These are phyloP conservation scores for Zancudomyces culisetae DNA, from an alignment of 371 early-diverging fungal genomes.

Conservation along the genomic window DNA sequence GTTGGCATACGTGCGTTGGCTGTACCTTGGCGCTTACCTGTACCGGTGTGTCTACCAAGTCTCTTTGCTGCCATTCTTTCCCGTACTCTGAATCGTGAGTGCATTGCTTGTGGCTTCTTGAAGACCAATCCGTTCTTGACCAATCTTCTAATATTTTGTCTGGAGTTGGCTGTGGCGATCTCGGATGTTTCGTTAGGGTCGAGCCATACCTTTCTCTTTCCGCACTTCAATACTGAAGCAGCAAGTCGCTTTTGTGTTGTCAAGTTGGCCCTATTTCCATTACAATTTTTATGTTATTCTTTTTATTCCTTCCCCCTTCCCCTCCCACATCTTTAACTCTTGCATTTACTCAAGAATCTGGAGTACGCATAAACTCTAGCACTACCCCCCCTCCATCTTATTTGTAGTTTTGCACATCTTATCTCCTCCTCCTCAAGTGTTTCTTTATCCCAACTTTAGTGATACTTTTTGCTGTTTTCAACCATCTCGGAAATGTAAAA, in stretches of 20 bases:
- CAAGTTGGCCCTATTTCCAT: constrained; percentile 73
- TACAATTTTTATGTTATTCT: too few relatives aligned
- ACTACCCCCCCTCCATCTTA: too few relatives aligned
- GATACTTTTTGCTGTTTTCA: too few relatives aligned
- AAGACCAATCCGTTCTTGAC: constrained; percentile 93
- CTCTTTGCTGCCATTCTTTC: constrained; percentile 87
- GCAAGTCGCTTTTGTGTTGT: constrained; percentile 91
- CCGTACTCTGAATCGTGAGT: constrained; percentile 93
- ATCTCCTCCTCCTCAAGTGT: too few relatives aligned
- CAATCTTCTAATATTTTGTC: constrained; percentile 92
- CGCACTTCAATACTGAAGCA: constrained; percentile 95
- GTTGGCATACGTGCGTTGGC: constrained; percentile 98
- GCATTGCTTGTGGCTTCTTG: constrained; percentile 82
- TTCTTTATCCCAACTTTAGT: too few relatives aligned
- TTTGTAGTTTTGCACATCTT: too few relatives aligned
- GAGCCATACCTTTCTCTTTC: constrained; percentile 98
- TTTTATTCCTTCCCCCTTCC: too few relatives aligned
- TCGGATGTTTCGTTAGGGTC: constrained; percentile 96
- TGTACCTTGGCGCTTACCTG: constrained; percentile 97
- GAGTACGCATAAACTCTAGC: too few relatives aligned
- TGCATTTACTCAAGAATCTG: too few relatives aligned
- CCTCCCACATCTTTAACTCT: too few relatives aligned
- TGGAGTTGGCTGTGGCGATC: constrained; percentile 94
- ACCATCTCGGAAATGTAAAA: too few relatives aligned
- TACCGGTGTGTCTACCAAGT: constrained; percentile 97